Conservation (phyloP, 805 yeast genomes). For the Kuraishia hungarica region DNA sequence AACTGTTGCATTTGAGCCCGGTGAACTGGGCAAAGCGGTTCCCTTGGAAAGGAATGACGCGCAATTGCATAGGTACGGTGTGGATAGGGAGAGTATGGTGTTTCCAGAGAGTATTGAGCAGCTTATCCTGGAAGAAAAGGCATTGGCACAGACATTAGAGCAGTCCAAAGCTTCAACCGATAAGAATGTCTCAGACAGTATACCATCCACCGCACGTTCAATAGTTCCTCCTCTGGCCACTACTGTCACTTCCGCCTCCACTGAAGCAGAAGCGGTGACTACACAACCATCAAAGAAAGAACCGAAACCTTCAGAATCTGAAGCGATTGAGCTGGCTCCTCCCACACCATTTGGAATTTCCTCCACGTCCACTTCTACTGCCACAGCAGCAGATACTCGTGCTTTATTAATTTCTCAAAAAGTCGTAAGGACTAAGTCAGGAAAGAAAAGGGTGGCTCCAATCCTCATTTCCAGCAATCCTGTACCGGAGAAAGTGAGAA, state of each 20-base stretch:
- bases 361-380: not conserved
- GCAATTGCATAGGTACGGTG: slow-evolving; percentile 78
- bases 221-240: not conserved
- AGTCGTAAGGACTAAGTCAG: slow-evolving; percentile 63
- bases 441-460: slow-evolving; percentile 71
- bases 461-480: slow-evolving; percentile 25
- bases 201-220: not conserved
- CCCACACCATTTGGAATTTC: not conserved
- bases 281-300: slow-evolving; percentile 14
- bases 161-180: slow-evolving; percentile 7
- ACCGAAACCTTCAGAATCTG: slow-evolving; percentile 23
- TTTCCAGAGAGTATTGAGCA: slow-evolving; percentile 87
- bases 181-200: not conserved
- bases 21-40: slow-evolving; percentile 52
- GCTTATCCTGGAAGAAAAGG: slow-evolving; percentile 59
- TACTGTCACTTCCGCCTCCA: slow-evolving; percentile 1
- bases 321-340: slow-evolving; percentile 1
- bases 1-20: slow-evolving; percentile 50
- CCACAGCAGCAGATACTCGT: not conserved
- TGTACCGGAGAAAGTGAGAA: slow-evolving; percentile 8
- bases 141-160: slow-evolving; percentile 20
- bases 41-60: slow-evolving; percentile 60
- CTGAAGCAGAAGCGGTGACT: not conserved
- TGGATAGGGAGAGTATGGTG: slow-evolving; percentile 72
- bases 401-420: slow-evolving; percentile 26